Evolutionary conservation across 2,329 filamentous ascomycete genomes (phyloP).

Genomic region (Trichoderma sp.): DNA sequence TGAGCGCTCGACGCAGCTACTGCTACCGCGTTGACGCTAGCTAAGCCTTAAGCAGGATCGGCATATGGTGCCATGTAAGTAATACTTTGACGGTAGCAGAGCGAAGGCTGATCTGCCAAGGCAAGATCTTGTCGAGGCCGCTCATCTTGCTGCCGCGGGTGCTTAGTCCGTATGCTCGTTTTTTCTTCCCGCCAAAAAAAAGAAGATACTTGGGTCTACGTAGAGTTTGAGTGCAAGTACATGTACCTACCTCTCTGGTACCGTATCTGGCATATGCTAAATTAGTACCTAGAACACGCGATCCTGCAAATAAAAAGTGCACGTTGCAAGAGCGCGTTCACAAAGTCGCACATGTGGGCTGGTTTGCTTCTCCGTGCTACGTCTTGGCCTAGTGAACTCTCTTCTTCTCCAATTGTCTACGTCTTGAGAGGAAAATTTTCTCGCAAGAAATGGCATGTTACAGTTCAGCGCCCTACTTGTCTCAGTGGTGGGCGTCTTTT

Average conservation of each 20-base stretch:
- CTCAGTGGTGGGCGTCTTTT: not conserved
- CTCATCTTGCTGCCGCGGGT: not conserved
- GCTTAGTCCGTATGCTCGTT: not conserved
- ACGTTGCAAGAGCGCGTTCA: not conserved
- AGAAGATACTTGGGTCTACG: not conserved
- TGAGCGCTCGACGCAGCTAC: not conserved
- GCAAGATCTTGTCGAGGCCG: constrained; percentile 1
- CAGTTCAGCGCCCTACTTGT: not conserved
- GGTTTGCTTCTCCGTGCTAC: not conserved
- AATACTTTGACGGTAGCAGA: not conserved
- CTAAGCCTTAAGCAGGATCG: constrained; percentile 24
- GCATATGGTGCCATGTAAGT: not conserved
- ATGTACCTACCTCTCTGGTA: not conserved
- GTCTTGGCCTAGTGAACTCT: not conserved
- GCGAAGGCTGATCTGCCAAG: constrained; percentile 18
- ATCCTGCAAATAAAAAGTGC: not conserved
- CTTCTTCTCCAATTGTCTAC: no score
- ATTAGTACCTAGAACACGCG: not conserved
- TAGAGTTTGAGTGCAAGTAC: not conserved
- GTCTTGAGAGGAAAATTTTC: no score
- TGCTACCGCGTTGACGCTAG: constrained; percentile 16
- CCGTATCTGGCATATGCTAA: not conserved
- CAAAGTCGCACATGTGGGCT: not conserved
- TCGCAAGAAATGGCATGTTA: not conserved
- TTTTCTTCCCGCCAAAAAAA: not conserved